Evolutionary conservation across 768 basidiomycete species (phyloP), one percentile per base, ranked within the genome.

Genomic region (Agrocybe chaxingu): DNA sequence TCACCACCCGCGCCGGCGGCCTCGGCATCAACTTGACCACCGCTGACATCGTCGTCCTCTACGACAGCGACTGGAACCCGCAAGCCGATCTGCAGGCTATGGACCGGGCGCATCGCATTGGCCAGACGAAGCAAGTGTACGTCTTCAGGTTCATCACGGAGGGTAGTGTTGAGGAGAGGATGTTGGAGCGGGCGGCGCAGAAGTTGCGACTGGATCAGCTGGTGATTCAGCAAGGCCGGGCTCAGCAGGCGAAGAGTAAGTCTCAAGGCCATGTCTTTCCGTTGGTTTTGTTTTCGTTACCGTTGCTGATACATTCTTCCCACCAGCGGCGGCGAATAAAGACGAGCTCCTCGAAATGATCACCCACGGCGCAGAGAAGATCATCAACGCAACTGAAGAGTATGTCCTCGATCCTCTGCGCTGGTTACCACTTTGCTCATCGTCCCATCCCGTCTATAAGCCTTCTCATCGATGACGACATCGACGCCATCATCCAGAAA

Each of bases 1-100:
- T 99, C 2, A 98, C 96, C 0, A 99, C 97, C 1, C 87, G 97
- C 45, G 96, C 96, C 29, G 96, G 97, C 50, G 97, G 97, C 42
- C 75, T 99, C 36, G 97, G 97, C 45, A 99, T 99, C 69, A 98
- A 98, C 66, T 67, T 98, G 61, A 97, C 94, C 5, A 83, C 87
- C 0, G 97, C 97, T 8, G 97, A 98, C 67, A 78, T 98, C 38
- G 96, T 99, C 44, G 86, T 98, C 0, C 72, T 98, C 4, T 98
- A 98, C 56, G 97, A 99, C 61, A 92, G 89, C 54, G 97, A 99
- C 66, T 98, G 97, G 93, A 99, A 98, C 66, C 96, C 97, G 1
- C 97, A 99, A 71, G 97, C 96, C 2, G 97, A 99, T 73, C 70
- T 99, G 41, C 97, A 99, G 66, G 97, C 97, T 4, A 98, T 97